Base-by-base conservation (phyloP, 2,329 filamentous ascomycete genomes). In the Epicoccum nigrum region DNA sequence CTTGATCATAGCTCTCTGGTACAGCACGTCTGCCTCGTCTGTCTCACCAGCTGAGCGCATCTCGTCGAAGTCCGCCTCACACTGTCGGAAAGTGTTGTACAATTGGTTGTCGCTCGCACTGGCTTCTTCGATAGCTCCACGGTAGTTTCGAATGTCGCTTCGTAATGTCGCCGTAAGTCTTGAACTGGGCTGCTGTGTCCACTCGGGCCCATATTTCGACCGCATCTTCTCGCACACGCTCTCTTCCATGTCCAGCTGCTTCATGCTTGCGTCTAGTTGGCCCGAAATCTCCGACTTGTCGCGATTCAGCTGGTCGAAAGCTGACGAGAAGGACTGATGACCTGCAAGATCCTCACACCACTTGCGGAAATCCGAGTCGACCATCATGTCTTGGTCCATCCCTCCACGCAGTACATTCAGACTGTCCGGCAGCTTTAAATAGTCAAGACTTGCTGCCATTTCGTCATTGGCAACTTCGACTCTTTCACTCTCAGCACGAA, bases 181-280 rank as follows among this genome's bases (percentile, higher is more conserved):
- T 25, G 90, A 90, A 70, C 93, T 97, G 9, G 94, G 94, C 67
- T 99, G 94, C 67, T 99, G 94, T 15, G 91, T 96, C 94, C 94
- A 99, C 46, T 97, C 93, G 21, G 82, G 83, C 47, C 93, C 92
- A 70, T 97, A 97, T 72, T 99, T 99, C 11, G 92, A 95, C 38
- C 94, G 85, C 94, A 99, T 99, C 79, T 97, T 99, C 73, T 99
- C 94, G 71, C 94, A 99, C 0, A 97, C 90, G 48, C 90, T 95
- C 76, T 97, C 95, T 73, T 99, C 94, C 86, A 94, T 92, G 62
- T 99, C 94, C 33, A 99, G 77, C 65, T 95, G 89, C 71, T 96
- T 96, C 47, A 87, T 86, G 63, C 90, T 90, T 50, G 84, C 84
- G 49, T 97, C 92, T 48, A 99, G 74, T 2, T 86, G 83, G 2